These are phyloP conservation scores for baker's yeast (Saccharomyces cerevisiae) DNA, from an alignment of 805 yeast genomes.

Conservation along the genomic window DNA sequence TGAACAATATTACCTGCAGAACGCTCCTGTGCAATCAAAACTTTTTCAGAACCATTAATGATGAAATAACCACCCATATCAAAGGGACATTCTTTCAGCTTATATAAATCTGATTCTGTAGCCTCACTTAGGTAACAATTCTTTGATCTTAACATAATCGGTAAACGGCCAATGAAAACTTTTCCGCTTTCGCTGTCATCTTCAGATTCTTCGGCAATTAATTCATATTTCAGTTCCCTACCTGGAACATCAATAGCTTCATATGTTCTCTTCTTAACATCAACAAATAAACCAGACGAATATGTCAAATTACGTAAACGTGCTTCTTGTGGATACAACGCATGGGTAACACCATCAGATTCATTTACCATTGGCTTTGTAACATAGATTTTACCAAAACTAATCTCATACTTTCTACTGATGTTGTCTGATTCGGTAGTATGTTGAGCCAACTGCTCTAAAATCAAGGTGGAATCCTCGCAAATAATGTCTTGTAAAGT, in stretches of 20 bases:
- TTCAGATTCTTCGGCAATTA: conserved; percentile 43
- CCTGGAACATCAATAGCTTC: conserved; percentile 68
- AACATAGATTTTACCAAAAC: conserved; percentile 94
- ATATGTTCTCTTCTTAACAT: conserved; percentile 84
- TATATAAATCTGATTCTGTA: conserved; percentile 87
- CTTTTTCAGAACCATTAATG: conserved; percentile 97
- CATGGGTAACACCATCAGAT: conserved; percentile 99
- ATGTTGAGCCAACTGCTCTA: conserved; percentile 98
- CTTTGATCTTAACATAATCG: conserved; percentile 94
- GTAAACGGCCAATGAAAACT: conserved; percentile 93
- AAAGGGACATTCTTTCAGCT: conserved; percentile 95
- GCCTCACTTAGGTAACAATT: conserved; percentile 88
- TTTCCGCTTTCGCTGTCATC: conserved; percentile 65
- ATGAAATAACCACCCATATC: conserved; percentile 99
- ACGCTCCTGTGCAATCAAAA: conserved; percentile 96
- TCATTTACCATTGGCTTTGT: conserved; percentile 98
- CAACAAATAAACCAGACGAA: conserved; percentile 92
- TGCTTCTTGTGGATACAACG: conserved; percentile 97
- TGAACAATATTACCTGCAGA: conserved; percentile 98
- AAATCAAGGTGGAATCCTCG: conserved; percentile 87
- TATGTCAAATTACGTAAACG: conserved; percentile 92
- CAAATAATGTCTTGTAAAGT: conserved; percentile 94
- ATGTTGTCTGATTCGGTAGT: conserved; percentile 83
- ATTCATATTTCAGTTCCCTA: conserved; percentile 51
- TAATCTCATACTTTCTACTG: conserved; percentile 87